Evolutionary conservation across 2,329 filamentous ascomycete species (phyloP).

Genomic region (Nemania sp.): DNA sequence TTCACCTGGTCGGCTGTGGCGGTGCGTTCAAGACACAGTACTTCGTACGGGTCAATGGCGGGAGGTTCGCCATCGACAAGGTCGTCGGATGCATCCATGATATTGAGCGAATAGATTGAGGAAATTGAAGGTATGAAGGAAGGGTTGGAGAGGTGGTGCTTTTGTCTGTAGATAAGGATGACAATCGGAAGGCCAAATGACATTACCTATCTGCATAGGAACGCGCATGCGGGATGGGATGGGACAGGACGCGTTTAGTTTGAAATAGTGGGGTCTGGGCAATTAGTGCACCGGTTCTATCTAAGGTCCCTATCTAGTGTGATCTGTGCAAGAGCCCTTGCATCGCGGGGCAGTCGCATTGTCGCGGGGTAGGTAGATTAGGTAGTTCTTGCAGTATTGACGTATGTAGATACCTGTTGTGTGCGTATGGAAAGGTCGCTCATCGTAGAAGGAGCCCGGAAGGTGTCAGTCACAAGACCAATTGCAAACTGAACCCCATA

Average conservation of each 20-base stretch:
- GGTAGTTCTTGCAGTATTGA: too few relatives aligned
- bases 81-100: conserved; percentile 66
- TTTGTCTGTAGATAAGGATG: not conserved
- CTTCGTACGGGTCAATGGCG: conserved; percentile 79
- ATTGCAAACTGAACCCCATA: too few relatives aligned
- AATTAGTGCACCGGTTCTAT: too few relatives aligned
- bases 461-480: not conserved
- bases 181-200: not conserved
- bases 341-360: conserved; percentile 8
- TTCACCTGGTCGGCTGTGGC: conserved; percentile 87
- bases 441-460: not conserved
- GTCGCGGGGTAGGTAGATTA: conserved; percentile 18
- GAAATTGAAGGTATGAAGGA: not conserved
- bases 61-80: conserved; percentile 69
- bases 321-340: not conserved
- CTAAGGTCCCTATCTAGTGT: too few relatives aligned
- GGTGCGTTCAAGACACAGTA: conserved; percentile 76
- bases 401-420: too few relatives aligned
- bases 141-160: not conserved
- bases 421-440: too few relatives aligned
- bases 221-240: conserved; percentile 5
- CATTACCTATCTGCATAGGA: not conserved
- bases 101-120: too few relatives aligned
- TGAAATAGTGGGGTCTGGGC: too few relatives aligned
- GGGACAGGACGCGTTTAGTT: conserved; percentile 26